These are phyloP conservation scores for Penicillium expansum DNA, from an alignment of 2,329 filamentous ascomycete species.

Conservation along the genomic window DNA sequence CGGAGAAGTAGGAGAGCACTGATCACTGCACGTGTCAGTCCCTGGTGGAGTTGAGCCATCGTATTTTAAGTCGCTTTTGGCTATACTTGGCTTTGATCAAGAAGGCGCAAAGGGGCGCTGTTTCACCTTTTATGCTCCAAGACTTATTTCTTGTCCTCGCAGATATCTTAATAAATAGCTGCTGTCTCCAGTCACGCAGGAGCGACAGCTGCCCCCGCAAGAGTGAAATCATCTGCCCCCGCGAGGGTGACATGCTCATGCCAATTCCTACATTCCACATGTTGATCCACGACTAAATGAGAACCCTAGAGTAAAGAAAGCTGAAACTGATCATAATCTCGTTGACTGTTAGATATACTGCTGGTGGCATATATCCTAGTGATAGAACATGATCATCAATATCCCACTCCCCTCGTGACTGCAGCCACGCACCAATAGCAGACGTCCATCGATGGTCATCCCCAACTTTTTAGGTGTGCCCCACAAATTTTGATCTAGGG, in stretches of 20 bases:
- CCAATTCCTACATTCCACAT: background rate
- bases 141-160: background rate
- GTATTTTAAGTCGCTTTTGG: background rate
- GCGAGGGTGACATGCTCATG: slow-evolving; percentile 4
- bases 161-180: background rate
- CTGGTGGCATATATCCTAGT: background rate
- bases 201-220: background rate
- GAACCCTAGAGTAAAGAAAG: background rate
- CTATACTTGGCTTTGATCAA: background rate
- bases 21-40: slow-evolving; percentile 10
- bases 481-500: too few species aligned
- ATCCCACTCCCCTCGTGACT: background rate
- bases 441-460: background rate
- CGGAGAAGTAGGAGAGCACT: slow-evolving; percentile 3
- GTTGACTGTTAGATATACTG: background rate
- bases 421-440: background rate
- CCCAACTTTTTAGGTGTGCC: background rate
- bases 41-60: slow-evolving; percentile 7
- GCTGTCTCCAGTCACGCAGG: slow-evolving; percentile 8
- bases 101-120: background rate
- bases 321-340: slow-evolving; percentile 4
- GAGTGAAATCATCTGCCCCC: too few species aligned
- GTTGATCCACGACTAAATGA: slow-evolving; percentile 11
- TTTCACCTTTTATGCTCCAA: background rate
- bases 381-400: slow-evolving; percentile 9